These are phyloP conservation scores for Penicillium silybi DNA, from an alignment of 495 filamentous ascomycete species.

Conservation along the genomic window DNA sequence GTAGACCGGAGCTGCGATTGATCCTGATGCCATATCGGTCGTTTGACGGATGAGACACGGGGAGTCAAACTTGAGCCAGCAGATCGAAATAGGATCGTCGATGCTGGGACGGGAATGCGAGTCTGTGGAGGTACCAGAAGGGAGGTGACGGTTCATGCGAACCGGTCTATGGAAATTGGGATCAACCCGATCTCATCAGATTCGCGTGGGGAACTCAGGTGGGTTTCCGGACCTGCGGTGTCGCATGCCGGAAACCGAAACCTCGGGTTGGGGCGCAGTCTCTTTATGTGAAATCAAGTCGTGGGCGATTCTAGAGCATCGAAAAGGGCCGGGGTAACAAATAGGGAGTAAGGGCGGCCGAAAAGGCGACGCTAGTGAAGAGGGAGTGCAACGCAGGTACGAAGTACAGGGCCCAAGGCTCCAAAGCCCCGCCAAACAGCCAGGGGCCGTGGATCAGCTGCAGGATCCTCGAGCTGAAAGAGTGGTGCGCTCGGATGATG, in stretches of 20 bases:
- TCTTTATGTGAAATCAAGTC: neutral
- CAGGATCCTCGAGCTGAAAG: constrained; percentile 6
- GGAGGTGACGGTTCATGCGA: neutral
- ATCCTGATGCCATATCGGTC: neutral
- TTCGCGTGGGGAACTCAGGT: constrained; percentile 11
- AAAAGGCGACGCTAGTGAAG: constrained; percentile 8
- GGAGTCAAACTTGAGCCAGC: neutral
- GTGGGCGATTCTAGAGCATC: neutral
- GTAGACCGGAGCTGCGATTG: no score
- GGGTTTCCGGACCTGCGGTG: neutral
- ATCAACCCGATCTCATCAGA: constrained; percentile 8
- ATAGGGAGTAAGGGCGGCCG: constrained; percentile 8
- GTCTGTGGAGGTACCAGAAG: neutral
- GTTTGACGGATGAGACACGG: neutral
- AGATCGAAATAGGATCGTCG: neutral
- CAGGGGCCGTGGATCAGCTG: constrained; percentile 14
- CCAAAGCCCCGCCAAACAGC: constrained; percentile 3
- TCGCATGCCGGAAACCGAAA: neutral
- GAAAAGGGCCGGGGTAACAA: neutral
- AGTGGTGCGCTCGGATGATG: no score
- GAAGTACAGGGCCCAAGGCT: neutral
- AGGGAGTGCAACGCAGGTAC: constrained; percentile 1
- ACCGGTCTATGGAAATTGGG: constrained; percentile 1
- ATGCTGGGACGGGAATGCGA: neutral
- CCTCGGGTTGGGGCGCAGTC: neutral